Evolutionary conservation across 163 green algal genomes (phyloP).

Genomic region (Chlorella variabilis): DNA sequence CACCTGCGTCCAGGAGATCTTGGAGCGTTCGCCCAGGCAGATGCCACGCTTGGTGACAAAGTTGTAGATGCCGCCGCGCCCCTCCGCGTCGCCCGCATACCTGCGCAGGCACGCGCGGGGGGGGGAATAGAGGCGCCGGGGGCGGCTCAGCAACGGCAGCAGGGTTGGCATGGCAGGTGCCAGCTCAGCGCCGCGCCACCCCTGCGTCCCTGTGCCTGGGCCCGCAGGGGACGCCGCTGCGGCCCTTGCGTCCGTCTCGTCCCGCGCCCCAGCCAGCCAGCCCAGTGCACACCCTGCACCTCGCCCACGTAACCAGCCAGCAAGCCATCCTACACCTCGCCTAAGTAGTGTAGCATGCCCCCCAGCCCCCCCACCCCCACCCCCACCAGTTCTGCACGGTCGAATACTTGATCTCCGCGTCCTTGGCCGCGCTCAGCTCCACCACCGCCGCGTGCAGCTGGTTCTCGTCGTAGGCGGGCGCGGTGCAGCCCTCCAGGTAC

Average conservation of each 20-base stretch:
- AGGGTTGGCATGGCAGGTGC: too few species aligned
- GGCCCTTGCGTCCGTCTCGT: too few species aligned
- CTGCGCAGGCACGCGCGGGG: constrained; percentile 1
- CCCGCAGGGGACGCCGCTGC: too few species aligned
- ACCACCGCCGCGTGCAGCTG: constrained; percentile 99
- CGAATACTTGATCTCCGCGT: constrained; percentile 99
- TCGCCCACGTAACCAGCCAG: too few species aligned
- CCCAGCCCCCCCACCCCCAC: too few species aligned
- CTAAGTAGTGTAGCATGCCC: too few species aligned
- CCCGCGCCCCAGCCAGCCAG: too few species aligned
- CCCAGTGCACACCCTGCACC: too few species aligned
- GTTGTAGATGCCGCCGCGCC: constrained; percentile 98
- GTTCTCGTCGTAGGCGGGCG: constrained; percentile 95
- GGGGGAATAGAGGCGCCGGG: not conserved
- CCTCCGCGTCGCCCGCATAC: constrained; percentile 93
- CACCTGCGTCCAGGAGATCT: constrained; percentile 99
- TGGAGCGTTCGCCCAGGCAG: constrained; percentile 90
- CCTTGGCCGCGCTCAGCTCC: constrained; percentile 86
- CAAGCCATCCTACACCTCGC: too few species aligned
- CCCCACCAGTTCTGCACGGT: constrained; percentile 91
- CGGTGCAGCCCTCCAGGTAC: constrained; percentile 99
- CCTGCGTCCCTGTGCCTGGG: too few species aligned
- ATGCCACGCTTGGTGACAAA: constrained; percentile 99
- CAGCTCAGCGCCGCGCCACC: too few species aligned
- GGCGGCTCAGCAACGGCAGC: too few species aligned